Base-by-base conservation (phyloP, 129 eudicot genomes). In the Saussurea involucrata region DNA sequence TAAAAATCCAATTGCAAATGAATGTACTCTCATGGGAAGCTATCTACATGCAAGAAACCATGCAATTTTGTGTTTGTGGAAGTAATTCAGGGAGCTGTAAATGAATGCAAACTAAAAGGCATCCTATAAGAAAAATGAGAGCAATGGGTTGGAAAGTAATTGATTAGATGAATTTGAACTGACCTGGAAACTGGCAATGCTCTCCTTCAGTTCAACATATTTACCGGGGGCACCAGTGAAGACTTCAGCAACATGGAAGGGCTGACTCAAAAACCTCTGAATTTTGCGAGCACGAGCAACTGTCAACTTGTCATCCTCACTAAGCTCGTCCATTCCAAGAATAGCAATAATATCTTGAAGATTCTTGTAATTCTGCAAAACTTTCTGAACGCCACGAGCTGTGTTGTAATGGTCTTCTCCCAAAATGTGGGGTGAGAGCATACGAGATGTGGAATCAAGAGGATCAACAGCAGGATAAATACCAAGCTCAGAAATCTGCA, bases 351-450 rank as follows among this genome's bases (percentile, higher is more conserved):
- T 94, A 89, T 94, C 98, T 77, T 91, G 98, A 79, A 95, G 96
- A 91, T 95, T 91, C 89, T 95, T 95, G 83, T 91, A 95, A 79
- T 89, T 89, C 81, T 95, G 98, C 64, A 95, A 94, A 70, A 90
- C 97, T 29, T 93, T 93, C 83, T 93, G 98, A 17, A 93, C 98
- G 15, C 98, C 98, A 90, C 98, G 98, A 46, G 98, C 98, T 7
- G 97, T 91, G 71, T 90, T 93, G 92, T 93, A 90, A 83, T 93
- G 98, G 13, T 86, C 95, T 72, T 93, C 97, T 78, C 98, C 98
- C 88, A 93, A 77, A 36, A 93, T 93, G 80, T 87, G 98, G 2
- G 97, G 97, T 13, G 96, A 90, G 53, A 92, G 96, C 97, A 92
- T 90, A 36, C 96, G 93, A 17, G 97, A 92, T 63, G 97, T 92